Evolutionary conservation across 2,329 filamentous ascomycete genomes (phyloP).

Genomic region (Ustulina deusta): DNA sequence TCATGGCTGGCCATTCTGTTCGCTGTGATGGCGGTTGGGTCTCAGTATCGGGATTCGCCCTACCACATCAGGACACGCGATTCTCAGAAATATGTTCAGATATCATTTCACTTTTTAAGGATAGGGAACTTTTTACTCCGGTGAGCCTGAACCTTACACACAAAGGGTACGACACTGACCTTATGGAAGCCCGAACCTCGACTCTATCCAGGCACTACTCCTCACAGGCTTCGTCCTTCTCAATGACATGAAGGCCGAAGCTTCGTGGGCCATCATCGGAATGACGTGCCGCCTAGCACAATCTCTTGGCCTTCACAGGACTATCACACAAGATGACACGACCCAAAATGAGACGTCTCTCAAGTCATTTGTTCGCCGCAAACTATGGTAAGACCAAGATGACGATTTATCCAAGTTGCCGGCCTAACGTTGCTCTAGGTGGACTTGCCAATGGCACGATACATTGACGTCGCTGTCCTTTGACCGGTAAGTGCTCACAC

Average conservation of each 20-base stretch:
- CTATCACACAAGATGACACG: slow-evolving; percentile 60
- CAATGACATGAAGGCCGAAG: slow-evolving; percentile 78
- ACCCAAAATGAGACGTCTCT: slow-evolving; percentile 58
- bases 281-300: slow-evolving; percentile 74
- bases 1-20: slow-evolving; percentile 76
- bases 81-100: slow-evolving; percentile 71
- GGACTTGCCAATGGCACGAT: slow-evolving; percentile 76
- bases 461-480: slow-evolving; percentile 74
- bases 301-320: slow-evolving; percentile 70
- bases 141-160: slow-evolving; percentile 49
- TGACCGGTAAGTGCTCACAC: slow-evolving; percentile 61
- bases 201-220: slow-evolving; percentile 73
- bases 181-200: slow-evolving; percentile 66
- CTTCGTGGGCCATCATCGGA: slow-evolving; percentile 73
- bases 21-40: slow-evolving; percentile 72
- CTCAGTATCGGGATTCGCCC: slow-evolving; percentile 74
- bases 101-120: slow-evolving; percentile 73
- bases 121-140: slow-evolving; percentile 73
- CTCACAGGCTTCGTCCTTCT: slow-evolving; percentile 72
- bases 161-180: slow-evolving; percentile 18
- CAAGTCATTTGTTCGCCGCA: slow-evolving; percentile 67
- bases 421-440: slow-evolving; percentile 49
- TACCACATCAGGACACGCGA: slow-evolving; percentile 71
- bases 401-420: background rate
- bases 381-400: slow-evolving; percentile 61